Evolutionary conservation across 176 grass and related monocot species (phyloP), one percentile per base, ranked within the genome.

Genomic region (Zoysia pacifica): DNA sequence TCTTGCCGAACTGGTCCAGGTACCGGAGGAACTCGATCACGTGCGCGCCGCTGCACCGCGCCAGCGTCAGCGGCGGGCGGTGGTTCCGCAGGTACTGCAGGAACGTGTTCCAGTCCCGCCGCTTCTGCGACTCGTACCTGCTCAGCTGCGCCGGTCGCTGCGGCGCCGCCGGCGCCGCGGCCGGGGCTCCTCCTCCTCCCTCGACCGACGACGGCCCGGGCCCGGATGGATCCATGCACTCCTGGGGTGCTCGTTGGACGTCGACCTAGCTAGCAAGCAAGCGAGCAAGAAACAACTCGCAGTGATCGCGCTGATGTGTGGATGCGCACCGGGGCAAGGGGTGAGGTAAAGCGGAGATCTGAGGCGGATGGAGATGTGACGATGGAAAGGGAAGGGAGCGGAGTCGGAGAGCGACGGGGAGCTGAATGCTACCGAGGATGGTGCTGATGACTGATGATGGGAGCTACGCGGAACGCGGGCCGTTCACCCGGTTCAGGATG

Each of bases 1-100:
- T 99, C 90, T 99, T 99, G 42, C 96, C 96, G 79, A 99, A 99
- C 92, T 95, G 96, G 59, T 99, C 93, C 11, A 95, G 88, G 62
- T 99, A 99, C 51, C 89, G 52, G 8, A 99, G 86, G 76, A 99
- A 99, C 86, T 99, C 96, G 78, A 99, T 99, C 46, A 99, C 96
- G 64, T 95, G 96, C 36, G 96, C 96, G 16, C 96, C 96, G 84
- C 96, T 99, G 85, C 96, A 99, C 51, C 93, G 86, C 48, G 93
- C 86, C 54, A 99, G 90, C 80, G 90, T 93, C 84, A 99, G 90
- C 82, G 96, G 96, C 43, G 96, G 96, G 76, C 81, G 89, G 90
- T 99, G 96, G 79, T 95, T 95, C 48, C 88, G 90, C 78, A 99
- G 93, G 88, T 99, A 99, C 87, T 95, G 90, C 81, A 99, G 84